Evolutionary conservation across 2,329 filamentous ascomycete species (phyloP).

Genomic region (Apiospora arundinis): DNA sequence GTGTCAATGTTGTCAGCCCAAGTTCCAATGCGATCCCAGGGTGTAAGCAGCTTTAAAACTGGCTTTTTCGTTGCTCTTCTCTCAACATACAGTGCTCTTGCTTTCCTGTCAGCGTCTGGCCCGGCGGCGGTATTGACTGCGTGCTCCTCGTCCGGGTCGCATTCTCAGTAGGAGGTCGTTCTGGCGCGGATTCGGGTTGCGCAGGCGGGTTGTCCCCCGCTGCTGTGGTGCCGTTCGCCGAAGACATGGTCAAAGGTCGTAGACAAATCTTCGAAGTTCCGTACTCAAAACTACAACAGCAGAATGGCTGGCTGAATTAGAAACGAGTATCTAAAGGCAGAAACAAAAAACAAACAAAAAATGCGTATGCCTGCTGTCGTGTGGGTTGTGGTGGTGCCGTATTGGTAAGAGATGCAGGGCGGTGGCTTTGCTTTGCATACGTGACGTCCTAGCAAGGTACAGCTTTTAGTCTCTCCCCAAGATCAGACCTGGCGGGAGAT

Average conservation of each 20-base stretch:
- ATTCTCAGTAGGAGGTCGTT: not conserved
- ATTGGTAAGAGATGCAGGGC: slow-evolving; percentile 1
- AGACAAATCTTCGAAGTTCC: not conserved
- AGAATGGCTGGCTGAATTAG: not conserved
- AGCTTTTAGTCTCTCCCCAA: slow-evolving; percentile 16
- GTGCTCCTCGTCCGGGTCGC: slow-evolving; percentile 22
- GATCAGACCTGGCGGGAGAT: slow-evolving; percentile 4
- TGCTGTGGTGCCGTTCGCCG: not conserved
- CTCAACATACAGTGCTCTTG: slow-evolving; percentile 86
- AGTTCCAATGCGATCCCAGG: not conserved
- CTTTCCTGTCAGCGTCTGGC: slow-evolving; percentile 79
- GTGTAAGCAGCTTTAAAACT: not conserved
- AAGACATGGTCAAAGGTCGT: not conserved
- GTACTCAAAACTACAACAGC: not conserved
- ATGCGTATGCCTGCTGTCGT: not conserved
- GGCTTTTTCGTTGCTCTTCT: slow-evolving; percentile 21
- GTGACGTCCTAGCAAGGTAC: slow-evolving; percentile 14
- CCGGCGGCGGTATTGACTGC: slow-evolving; percentile 41
- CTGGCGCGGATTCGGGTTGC: slow-evolving; percentile 3
- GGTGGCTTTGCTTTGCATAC: slow-evolving; percentile 14
- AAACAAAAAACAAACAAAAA: not conserved
- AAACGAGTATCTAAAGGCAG: not conserved
- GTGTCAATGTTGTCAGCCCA: not conserved
- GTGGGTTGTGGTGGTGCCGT: not conserved
- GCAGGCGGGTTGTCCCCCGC: not conserved